These are phyloP conservation scores for Phytophthora nicotianae DNA, from an alignment of 352 stramenopile genomes.

Conservation along the genomic window DNA sequence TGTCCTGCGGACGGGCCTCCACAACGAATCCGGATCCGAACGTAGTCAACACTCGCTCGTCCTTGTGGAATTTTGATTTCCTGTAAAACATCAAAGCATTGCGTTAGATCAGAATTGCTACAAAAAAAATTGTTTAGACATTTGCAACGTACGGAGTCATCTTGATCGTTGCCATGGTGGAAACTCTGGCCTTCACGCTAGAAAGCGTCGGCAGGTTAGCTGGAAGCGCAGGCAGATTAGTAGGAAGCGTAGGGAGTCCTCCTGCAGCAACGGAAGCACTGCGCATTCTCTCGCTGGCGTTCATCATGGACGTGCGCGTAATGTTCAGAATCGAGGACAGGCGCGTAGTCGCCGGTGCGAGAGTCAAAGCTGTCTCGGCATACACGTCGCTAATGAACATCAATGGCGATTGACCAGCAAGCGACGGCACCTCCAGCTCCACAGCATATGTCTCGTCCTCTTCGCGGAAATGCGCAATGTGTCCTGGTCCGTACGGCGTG, in stretches of 20 bases:
- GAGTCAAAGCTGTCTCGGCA: conserved; percentile 47
- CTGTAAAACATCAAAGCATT: conserved; percentile 30
- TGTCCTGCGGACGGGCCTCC: conserved; percentile 56
- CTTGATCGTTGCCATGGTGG: conserved; percentile 74
- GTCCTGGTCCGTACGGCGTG: conserved; percentile 55
- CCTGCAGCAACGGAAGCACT: conserved; percentile 63
- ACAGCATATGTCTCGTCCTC: conserved; percentile 65
- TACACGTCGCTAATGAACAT: conserved; percentile 56
- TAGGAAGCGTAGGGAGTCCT: conserved; percentile 49
- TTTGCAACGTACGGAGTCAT: conserved; percentile 56
- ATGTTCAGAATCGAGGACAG: conserved; percentile 79
- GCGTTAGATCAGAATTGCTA: neutral
- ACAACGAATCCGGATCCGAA: conserved; percentile 85
- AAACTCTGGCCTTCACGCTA: conserved; percentile 70
- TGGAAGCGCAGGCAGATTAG: conserved; percentile 34
- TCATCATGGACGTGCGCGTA: conserved; percentile 74
- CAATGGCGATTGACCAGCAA: conserved; percentile 33
- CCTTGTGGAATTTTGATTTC: conserved; percentile 73
- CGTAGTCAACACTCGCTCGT: conserved; percentile 74
- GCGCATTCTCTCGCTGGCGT: conserved; percentile 59
- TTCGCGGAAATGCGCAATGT: conserved; percentile 55
- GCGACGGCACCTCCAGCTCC: conserved; percentile 42
- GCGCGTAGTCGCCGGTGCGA: conserved; percentile 40
- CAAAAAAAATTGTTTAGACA: neutral
- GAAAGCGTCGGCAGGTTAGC: conserved; percentile 68